Percentiles rank a stretch among this genome's conserved stretches.
phyloP scores from a whole-genome alignment of 148 eudicot species.

The Rhododendron vialii region DNA sequence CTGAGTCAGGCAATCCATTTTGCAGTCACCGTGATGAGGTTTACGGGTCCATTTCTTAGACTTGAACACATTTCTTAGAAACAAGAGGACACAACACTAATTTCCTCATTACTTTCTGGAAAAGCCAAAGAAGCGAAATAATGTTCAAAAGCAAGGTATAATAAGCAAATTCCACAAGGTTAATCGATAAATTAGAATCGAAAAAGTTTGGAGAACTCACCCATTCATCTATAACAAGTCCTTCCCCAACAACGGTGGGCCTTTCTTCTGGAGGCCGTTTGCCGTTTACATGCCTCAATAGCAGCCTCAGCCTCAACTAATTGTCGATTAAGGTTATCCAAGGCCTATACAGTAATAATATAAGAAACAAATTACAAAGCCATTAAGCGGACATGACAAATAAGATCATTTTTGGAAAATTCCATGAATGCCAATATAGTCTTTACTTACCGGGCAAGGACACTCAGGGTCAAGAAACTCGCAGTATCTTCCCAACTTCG shows the following conservation, averaged over 20 bases:
- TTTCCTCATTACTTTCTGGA: conserved; percentile 79
- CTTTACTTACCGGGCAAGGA: neutral
- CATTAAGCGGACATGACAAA: neutral
- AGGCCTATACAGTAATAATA: conserved; percentile 18
- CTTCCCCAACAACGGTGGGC: conserved; percentile 43
- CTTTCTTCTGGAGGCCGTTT: conserved; percentile 31
- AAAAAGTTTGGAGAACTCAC: no score
- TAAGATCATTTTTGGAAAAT: neutral
- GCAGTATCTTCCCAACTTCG: conserved; percentile 42
- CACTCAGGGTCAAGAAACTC: conserved; percentile 42
- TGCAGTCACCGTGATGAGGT: neutral
- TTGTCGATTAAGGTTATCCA: conserved; percentile 42
- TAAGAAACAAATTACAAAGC: neutral
- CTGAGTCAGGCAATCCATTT: neutral
- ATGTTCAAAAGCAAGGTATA: neutral
- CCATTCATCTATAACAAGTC: conserved; percentile 61
- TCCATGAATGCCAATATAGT: neutral
- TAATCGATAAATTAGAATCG: neutral
- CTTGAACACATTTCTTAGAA: neutral
- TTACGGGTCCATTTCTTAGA: neutral
- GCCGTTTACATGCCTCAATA: conserved; percentile 32
- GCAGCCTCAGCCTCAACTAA: conserved; percentile 44
- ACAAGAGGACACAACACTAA: neutral
- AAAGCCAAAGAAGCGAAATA: neutral
- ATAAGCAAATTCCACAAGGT: neutral